Base-by-base conservation (phyloP, 352 stramenopile genomes). In the Phytophthora multivora region DNA sequence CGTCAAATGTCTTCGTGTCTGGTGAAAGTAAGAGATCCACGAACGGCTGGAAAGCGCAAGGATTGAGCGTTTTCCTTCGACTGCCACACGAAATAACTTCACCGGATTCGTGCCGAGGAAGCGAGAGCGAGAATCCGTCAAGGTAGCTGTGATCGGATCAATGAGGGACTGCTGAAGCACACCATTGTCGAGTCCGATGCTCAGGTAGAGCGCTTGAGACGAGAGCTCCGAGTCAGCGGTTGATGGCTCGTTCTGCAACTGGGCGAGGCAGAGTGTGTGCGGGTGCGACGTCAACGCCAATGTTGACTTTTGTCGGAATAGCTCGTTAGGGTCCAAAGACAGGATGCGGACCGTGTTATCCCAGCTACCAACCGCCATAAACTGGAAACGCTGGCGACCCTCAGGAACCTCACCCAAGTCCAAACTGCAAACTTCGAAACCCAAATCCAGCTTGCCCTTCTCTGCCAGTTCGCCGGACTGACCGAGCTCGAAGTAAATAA, bases 401-500 rank as follows among this genome's bases (percentile, higher is more conserved):
- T 93, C 83, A 8, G 93, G 94, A n/a, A 99, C 87, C 21, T 92
- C 83, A 23, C 96, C 97, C 21, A 99, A 86, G 60, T 99, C 97
- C n/a, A 99, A 73, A 45, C 95, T 99, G 53, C 86, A 97, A 5
- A 99, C 96, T 79, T 99, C 97, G 41, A 97, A 96, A 28, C 96
- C 95, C 15, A 99, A 80, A 62, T 99, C 96, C 25, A 95, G 85
- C 38, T 95, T 98, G 2, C 89, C 91, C 18, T 91, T 88, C 61
- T 99, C 97, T n/a, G 79, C 88, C 13, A 99, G 73, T 49, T 98
- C 93, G n/a, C 95, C 93, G 1, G 82, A 81, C 19, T 85, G 71
- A 52, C 98, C 93, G 53, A 99, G 78, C 69, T 99, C 96, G 75
- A 99, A 99, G 82, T 99, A 99, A 63, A 98, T 98, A 59, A 98